phyloP scores from a whole-genome alignment of 805 yeast genomes.

The Candida lessepsii region DNA sequence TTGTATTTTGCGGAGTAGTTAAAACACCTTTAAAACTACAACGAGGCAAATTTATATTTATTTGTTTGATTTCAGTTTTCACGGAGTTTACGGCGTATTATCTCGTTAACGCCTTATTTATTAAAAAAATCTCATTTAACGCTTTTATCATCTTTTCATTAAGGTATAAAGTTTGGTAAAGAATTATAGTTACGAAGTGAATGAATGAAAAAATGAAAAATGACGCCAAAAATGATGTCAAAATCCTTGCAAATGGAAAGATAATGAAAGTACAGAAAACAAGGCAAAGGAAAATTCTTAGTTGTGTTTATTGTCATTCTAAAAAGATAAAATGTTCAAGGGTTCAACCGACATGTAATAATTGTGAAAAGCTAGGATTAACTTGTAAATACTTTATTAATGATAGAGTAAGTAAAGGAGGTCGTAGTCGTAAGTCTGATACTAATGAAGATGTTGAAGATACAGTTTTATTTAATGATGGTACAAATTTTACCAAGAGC shows the following conservation, averaged over 20 bases:
- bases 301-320: slow-evolving; percentile 59
- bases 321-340: slow-evolving; percentile 65
- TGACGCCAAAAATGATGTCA: slow-evolving; percentile 14
- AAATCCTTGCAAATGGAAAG: slow-evolving; percentile 46
- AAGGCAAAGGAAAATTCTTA: slow-evolving; percentile 56
- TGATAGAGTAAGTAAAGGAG: slow-evolving; percentile 52
- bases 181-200: slow-evolving; percentile 6
- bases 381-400: slow-evolving; percentile 58
- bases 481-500: slow-evolving; percentile 1
- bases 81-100: no score
- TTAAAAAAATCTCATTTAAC: no score
- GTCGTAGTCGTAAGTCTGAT: slow-evolving; percentile 22
- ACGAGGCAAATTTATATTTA: no score
- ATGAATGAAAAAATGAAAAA: slow-evolving; percentile 2
- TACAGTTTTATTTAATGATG: not conserved
- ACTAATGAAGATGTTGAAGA: not conserved
- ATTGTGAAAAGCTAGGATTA: slow-evolving; percentile 47
- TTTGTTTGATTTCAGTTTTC: no score
- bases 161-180: no score
- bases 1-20: slow-evolving; percentile 3
- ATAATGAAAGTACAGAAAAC: slow-evolving; percentile 60
- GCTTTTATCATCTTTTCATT: no score
- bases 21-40: not conserved
- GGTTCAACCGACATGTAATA: slow-evolving; percentile 53
- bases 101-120: no score